A percentile compares a stretch with the other conserved stretches of the same genome.
Evolutionary conservation across 768 basidiomycete genomes (phyloP).

Genomic region (Pleurotus cornucopiae): DNA sequence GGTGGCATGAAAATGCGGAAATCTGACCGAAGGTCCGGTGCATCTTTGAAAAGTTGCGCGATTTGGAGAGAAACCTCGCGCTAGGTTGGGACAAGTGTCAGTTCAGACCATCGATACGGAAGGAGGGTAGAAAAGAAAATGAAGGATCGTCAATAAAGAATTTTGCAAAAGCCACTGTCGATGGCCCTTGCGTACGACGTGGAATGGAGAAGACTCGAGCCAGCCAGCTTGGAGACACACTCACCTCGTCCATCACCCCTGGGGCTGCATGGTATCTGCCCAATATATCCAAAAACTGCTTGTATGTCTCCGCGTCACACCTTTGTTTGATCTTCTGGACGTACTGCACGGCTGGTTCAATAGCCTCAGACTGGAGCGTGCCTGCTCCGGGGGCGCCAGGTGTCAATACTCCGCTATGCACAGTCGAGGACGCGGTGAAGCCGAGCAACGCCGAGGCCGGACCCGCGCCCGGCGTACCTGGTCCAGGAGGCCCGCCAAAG

Average conservation of each 20-base stretch:
- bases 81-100: conserved; percentile 23
- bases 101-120: neutral
- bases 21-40: conserved; percentile 67
- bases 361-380: conserved; percentile 24
- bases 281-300: conserved; percentile 73
- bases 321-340: conserved; percentile 96
- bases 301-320: conserved; percentile 86
- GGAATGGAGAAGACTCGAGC: too few relatives aligned
- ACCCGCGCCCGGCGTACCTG: neutral
- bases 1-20: conserved; percentile 76
- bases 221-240: conserved; percentile 6
- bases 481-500: too few relatives aligned
- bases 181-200: too few relatives aligned
- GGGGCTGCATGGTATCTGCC: conserved; percentile 54
- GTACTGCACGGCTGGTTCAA: conserved; percentile 85
- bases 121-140: conserved; percentile 6
- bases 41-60: conserved; percentile 67
- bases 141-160: too few relatives aligned
- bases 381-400: neutral
- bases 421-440: too few relatives aligned
- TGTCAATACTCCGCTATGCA: too few relatives aligned
- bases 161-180: too few relatives aligned
- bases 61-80: conserved; percentile 69
- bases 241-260: conserved; percentile 58
- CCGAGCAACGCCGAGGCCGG: too few relatives aligned